phyloP scores from a whole-genome alignment of 2,329 filamentous ascomycete species.

The Alternaria brassicicola region DNA sequence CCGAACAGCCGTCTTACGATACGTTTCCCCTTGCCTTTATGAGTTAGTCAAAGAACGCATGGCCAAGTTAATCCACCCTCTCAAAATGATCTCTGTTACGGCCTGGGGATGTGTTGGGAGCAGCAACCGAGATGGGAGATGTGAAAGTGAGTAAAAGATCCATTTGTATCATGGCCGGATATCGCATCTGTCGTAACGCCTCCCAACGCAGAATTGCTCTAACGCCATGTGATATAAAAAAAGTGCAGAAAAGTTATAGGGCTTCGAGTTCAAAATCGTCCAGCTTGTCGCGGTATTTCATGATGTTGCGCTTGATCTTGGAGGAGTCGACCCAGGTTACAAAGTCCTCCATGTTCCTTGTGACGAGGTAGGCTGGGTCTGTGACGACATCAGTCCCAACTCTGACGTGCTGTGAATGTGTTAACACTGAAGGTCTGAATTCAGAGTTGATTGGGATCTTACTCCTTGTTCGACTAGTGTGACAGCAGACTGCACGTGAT shows the following conservation, averaged over 20 bases:
- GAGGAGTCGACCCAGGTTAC: constrained; percentile 95
- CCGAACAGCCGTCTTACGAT: too few species aligned
- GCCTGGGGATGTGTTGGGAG: neutral
- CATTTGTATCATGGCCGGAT: constrained; percentile 8
- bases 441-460: neutral
- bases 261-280: constrained; percentile 85
- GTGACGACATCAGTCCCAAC: constrained; percentile 90
- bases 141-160: neutral
- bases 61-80: neutral
- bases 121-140: too few species aligned
- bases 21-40: too few species aligned
- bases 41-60: neutral
- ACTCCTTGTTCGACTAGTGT: constrained; percentile 88
- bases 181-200: constrained; percentile 24
- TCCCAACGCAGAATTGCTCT: constrained; percentile 19
- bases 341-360: constrained; percentile 89
- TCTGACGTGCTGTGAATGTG: constrained; percentile 67
- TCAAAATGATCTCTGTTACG: too few species aligned
- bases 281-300: constrained; percentile 92
- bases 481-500: constrained; percentile 78
- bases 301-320: constrained; percentile 96
- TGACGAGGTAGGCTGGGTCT: constrained; percentile 88
- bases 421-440: neutral
- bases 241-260: constrained; percentile 15
- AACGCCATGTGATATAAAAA: constrained; percentile 31